Percentiles rank a stretch among this genome's conserved stretches.
phyloP scores from a whole-genome alignment of 257 asterid genomes.

The Lycium barbarum region DNA sequence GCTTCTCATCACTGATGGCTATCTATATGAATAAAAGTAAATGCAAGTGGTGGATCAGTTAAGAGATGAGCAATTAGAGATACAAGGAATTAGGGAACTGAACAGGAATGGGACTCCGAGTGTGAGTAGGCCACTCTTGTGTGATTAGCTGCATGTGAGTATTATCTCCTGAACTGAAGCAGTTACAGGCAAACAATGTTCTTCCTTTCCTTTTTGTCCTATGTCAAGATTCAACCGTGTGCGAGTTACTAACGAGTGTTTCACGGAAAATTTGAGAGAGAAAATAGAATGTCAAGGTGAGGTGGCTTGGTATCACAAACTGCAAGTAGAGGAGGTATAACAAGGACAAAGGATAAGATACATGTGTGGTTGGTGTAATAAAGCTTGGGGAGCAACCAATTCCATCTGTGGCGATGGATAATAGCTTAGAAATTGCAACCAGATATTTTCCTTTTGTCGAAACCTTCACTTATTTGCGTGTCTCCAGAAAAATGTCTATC shows the following conservation, averaged over 20 bases:
- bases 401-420: neutral
- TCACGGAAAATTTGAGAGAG: neutral
- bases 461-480: neutral
- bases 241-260: neutral
- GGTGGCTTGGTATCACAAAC: neutral
- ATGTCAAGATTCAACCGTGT: neutral
- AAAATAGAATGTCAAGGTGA: neutral
- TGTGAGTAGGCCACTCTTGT: no score
- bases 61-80: no score
- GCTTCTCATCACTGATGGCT: no score
- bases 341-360: neutral
- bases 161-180: no score
- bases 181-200: no score
- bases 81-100: no score
- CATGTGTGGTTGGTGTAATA: slow-evolving; percentile 6
- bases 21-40: no score
- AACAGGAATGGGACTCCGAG: no score
- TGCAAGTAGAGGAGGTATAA: neutral
- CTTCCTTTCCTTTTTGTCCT: neutral
- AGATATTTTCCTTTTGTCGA: neutral
- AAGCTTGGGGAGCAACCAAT: neutral
- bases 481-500: neutral
- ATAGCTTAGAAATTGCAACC: neutral
- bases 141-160: no score
- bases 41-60: no score